Base-by-base conservation (phyloP, 2,329 filamentous ascomycete genomes). In the Aureobasidium sp. region DNA sequence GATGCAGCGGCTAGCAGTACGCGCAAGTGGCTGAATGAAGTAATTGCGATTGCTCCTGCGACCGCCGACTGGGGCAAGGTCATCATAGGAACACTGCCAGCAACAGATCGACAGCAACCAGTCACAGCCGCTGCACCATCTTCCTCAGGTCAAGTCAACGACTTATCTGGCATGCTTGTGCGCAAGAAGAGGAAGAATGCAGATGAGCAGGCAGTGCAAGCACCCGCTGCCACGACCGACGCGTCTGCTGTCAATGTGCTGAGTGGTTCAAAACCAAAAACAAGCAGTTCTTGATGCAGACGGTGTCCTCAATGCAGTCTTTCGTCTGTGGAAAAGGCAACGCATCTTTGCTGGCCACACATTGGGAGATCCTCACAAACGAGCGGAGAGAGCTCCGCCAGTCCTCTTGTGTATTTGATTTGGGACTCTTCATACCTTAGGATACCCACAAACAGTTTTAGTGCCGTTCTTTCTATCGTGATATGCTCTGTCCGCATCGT, bases 21-120 rank as follows among this genome's bases (percentile, higher is more conserved):
- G 2, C 71, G 68, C 48, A 79, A 85, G 50, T 93, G 87, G 86
- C 74, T 83, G 38, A 76, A 76, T 12, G 86, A 91, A 62, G 80
- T 85, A 1, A 78, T 42, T 4, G 59, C 57, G 11, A 61, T 63
- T 47, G 57, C 38, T 57, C 61, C 6, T 25, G 57, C 10, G 35
- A 47, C 45, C 11, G 27, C 29, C 6, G 34, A 25, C 8, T 59
- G 58, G 56, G 58, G 55, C 17, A 53, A 53, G 12, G 54, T 55
- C 5, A 45, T 62, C 0, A 40, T 55, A 0, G 59, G 56, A 24
- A 56, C 27, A 17, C 14, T 58, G 30, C 42, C 3, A 50, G 58
- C 50, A 44, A 8, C 59, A 56, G 1, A 3, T 56, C 60, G 32
- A 22, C 25, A n/a, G 0, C 71, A 69, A 21, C 64, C 64, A 0